Evolutionary conservation across 345 rosid species (phyloP).

Genomic region (Stellera chamaejasme): DNA sequence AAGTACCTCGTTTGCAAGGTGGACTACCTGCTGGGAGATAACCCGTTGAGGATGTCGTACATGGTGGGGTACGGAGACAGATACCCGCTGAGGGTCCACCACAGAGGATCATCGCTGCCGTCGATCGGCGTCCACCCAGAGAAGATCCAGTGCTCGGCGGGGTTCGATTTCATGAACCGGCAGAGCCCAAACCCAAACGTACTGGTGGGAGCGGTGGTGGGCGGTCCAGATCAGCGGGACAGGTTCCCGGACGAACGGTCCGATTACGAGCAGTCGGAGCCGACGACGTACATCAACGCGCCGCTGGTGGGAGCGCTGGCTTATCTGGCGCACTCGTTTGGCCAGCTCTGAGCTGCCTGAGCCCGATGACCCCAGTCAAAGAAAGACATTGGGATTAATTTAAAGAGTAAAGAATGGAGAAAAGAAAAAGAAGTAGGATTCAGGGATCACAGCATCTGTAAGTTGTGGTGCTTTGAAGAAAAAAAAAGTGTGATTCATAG

Average conservation of each 20-base stretch:
- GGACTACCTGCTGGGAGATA: constrained; percentile 88
- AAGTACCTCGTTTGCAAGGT: constrained; percentile 19
- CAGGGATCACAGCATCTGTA: constrained; percentile 7
- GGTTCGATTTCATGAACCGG: constrained; percentile 57
- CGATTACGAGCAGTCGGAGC: constrained; percentile 88
- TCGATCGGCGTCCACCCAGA: constrained; percentile 58
- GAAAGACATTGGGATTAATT: no score
- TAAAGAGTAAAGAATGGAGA: constrained; percentile 5
- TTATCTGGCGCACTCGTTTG: constrained; percentile 78
- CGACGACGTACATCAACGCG: constrained; percentile 85
- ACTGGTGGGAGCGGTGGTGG: constrained; percentile 76
- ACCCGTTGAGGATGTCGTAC: constrained; percentile 80
- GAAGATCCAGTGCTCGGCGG: constrained; percentile 61
- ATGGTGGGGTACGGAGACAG: constrained; percentile 90
- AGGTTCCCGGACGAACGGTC: constrained; percentile 67
- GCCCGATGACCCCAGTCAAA: no score
- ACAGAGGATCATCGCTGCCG: constrained; percentile 91
- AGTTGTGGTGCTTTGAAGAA: neutral
- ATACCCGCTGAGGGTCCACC: constrained; percentile 84
- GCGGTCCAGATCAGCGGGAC: constrained; percentile 81
- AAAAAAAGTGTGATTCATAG: neutral
- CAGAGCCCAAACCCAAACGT: constrained; percentile 80
- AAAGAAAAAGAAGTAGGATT: neutral
- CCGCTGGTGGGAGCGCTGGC: constrained; percentile 90
- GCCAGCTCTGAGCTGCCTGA: constrained; percentile 58